Evolutionary conservation across 345 rosid species (phyloP).

Genomic region (Tarenaya hassleriana): DNA sequence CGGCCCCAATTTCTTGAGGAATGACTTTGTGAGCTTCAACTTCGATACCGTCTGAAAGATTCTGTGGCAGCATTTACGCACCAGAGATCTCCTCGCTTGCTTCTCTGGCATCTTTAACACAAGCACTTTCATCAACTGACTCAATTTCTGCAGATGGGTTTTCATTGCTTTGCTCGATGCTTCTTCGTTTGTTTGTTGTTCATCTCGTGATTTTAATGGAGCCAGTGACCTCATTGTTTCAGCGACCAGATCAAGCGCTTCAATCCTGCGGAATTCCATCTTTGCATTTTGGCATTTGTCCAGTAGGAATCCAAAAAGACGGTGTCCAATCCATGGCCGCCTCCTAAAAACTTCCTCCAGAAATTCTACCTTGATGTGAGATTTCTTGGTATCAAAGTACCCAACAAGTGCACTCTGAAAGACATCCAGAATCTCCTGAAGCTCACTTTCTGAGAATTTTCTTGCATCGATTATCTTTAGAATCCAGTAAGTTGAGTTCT

Average conservation of each 20-base stretch:
- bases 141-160: constrained; percentile 39
- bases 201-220: constrained; percentile 30
- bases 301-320: constrained; percentile 50
- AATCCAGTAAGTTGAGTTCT: constrained; percentile 73
- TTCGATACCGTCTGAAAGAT: constrained; percentile 49
- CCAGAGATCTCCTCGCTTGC: constrained; percentile 56
- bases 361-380: constrained; percentile 67
- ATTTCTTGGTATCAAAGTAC: constrained; percentile 67
- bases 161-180: constrained; percentile 52
- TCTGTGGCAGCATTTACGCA: constrained; percentile 59
- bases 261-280: constrained; percentile 69
- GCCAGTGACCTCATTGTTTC: constrained; percentile 55
- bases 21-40: constrained; percentile 44
- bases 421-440: constrained; percentile 48
- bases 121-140: constrained; percentile 47
- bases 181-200: constrained; percentile 29
- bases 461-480: constrained; percentile 69
- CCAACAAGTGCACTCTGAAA: constrained; percentile 43
- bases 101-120: constrained; percentile 64
- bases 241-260: constrained; percentile 65
- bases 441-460: constrained; percentile 44
- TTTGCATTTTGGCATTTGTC: constrained; percentile 55
- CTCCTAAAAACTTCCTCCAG: constrained; percentile 71
- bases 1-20: constrained; percentile 45
- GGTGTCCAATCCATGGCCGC: constrained; percentile 63